phyloP scores from a whole-genome alignment of 2,329 filamentous ascomycete genomes.

The Fusarium austroafricanum region DNA sequence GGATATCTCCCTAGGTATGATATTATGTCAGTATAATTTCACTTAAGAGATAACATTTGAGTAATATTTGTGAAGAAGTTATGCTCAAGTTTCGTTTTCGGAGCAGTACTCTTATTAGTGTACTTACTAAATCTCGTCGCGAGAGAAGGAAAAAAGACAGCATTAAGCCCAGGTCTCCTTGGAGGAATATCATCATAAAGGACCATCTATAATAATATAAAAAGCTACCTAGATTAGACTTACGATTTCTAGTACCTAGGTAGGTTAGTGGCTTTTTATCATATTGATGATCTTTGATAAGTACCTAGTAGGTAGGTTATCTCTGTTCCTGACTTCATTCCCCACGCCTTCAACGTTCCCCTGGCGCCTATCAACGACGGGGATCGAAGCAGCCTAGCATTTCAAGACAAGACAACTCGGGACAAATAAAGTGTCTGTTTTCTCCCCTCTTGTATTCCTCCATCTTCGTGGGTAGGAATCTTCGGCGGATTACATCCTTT shows the following conservation, averaged over 20 bases:
- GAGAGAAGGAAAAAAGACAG: too few species aligned
- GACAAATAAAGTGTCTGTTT: neutral
- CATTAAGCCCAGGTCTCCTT: too few species aligned
- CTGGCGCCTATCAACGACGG: neutral
- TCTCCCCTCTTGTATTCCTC: neutral
- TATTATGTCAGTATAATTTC: neutral
- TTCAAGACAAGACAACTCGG: neutral
- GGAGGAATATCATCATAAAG: too few species aligned
- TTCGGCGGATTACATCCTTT: neutral
- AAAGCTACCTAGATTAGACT: too few species aligned
- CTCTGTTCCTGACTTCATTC: neutral
- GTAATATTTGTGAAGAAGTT: neutral
- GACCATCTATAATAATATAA: too few species aligned
- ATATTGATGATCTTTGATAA: too few species aligned
- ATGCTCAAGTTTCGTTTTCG: neutral
- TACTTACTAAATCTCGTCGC: too few species aligned
- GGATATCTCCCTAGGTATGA: neutral
- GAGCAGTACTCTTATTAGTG: too few species aligned
- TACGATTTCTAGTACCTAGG: too few species aligned
- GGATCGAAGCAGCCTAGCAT: neutral
- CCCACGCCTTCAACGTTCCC: neutral
- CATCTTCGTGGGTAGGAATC: neutral
- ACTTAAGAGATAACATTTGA: neutral
- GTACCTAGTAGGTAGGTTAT: too few species aligned
- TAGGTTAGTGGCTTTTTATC: too few species aligned